Evolutionary conservation across 106 monocot species (phyloP).

Genomic region (Gastrodia elata): DNA sequence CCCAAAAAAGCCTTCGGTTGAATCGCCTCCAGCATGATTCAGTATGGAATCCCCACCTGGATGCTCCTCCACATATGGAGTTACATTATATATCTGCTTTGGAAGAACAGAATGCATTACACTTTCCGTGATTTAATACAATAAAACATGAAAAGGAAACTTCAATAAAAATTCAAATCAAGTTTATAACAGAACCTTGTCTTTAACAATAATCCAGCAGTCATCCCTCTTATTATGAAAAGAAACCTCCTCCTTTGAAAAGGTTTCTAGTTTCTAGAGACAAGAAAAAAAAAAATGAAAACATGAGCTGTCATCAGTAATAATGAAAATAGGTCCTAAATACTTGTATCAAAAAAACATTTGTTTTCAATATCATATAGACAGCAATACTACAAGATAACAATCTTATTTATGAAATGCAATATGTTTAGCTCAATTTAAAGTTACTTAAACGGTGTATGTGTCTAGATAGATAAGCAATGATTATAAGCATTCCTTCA

Average conservation of each 20-base stretch:
- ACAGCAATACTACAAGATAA: neutral
- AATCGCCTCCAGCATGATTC: conserved; percentile 88
- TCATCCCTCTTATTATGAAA: conserved; percentile 63
- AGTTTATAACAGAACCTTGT: conserved; percentile 43
- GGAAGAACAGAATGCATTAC: neutral
- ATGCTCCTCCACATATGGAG: conserved; percentile 94
- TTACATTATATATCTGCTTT: conserved; percentile 86
- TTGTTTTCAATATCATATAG: neutral
- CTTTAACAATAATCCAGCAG: conserved; percentile 98
- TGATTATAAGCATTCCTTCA: neutral
- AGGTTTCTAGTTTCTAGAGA: conserved; percentile 26
- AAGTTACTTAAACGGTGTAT: neutral
- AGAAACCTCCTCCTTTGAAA: conserved; percentile 73
- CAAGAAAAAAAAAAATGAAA: neutral
- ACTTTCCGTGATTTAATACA: neutral
- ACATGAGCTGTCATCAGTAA: neutral
- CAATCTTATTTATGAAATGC: neutral
- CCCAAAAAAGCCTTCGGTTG: conserved; percentile 92
- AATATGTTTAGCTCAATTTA: neutral
- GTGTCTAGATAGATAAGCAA: neutral
- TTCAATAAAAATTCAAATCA: neutral
- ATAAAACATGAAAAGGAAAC: neutral
- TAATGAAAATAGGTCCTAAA: neutral
- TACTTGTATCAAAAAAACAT: neutral
- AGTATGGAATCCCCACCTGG: conserved; percentile 94